Evolutionary conservation across 768 basidiomycete genomes (phyloP).

Genomic region (Exsudoporus frostii): DNA sequence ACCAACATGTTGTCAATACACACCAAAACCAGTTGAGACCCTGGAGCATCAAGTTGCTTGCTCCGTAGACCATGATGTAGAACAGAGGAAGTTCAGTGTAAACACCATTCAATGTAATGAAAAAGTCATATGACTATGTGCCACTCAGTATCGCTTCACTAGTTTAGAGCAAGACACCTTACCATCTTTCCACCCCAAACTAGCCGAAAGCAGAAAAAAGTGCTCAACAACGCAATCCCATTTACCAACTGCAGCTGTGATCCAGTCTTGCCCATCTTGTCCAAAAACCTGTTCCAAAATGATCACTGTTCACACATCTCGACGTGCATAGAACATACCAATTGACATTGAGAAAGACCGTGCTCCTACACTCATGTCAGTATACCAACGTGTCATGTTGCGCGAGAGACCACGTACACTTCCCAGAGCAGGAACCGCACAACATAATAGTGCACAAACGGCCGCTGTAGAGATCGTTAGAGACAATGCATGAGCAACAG

Average conservation of each 20-base stretch:
- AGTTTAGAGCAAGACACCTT: background rate
- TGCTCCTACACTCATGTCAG: conserved; percentile 48
- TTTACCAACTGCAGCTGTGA: conserved; percentile 66
- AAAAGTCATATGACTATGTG: conserved; percentile 63
- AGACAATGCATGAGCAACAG: background rate
- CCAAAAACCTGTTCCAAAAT: conserved; percentile 55
- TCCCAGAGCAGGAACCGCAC: conserved; percentile 83
- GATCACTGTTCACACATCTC: background rate
- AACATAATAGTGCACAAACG: conserved; percentile 79
- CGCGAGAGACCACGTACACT: conserved; percentile 40
- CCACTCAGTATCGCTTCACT: conserved; percentile 1
- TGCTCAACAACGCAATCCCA: conserved; percentile 58
- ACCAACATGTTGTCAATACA: conserved; percentile 16
- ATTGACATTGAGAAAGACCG: conserved; percentile 84
- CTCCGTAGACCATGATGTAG: conserved; percentile 49
- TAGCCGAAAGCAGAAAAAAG: conserved; percentile 71
- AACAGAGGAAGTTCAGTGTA: conserved; percentile 50
- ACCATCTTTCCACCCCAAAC: conserved; percentile 61
- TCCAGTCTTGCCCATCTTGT: conserved; percentile 73
- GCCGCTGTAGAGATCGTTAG: conserved; percentile 40
- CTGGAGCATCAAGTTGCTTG: conserved; percentile 65
- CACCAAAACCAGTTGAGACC: conserved; percentile 79
- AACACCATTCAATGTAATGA: conserved; percentile 53
- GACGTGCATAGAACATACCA: conserved; percentile 48
- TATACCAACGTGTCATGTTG: background rate